Base-by-base conservation (phyloP, 129 eudicot genomes). In the Chrysanthemum lavandulifolium region DNA sequence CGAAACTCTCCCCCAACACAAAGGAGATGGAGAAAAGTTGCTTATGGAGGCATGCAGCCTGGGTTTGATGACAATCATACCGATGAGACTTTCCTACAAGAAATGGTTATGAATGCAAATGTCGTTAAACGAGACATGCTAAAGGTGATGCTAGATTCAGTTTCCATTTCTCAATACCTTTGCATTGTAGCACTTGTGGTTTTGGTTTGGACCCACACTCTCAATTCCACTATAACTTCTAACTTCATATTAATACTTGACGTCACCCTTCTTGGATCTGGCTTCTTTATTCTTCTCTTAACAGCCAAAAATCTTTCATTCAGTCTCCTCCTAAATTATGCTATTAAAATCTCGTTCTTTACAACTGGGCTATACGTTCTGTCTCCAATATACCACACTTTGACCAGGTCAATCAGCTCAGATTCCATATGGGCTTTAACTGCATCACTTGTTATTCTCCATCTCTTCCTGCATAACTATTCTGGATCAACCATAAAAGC, bases 1-100 rank as follows among this genome's bases (percentile, higher is more conserved):
- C 67, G 19, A 15, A 14, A 10, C 19, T 14, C 58, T 53, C 8
- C 8, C 19, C 58, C 58, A 50, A 66, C 80, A 62, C 74, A 61
- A 74, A 80, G 73, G 65, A 90, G 79, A 83, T 94, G 98, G 98
- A 90, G 89, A 67, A 94, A 94, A 85, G 96, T 94, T 57, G 98
- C 97, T 5, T 94, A 94, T 71, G 97, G 98, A 60, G 98, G 98
- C 14, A 94, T 87, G 98, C 97, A 94, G 64, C 97, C 91, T 0
- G 98, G 97, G 14, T 94, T 71, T 18, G 97, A 90, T 18, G 98
- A 94, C 75, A 94, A 94, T 71, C 88, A 94, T 69, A 90, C 92
- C 0, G 98, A 90, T 10, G 96, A 88, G 21, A 84, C 98, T 29
- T 94, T 94, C 78, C 86, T 94, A 19, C 91, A 88, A 79, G 97